Evolutionary conservation across 495 filamentous ascomycete species (phyloP).

Genomic region (Coniosporium apollinis): DNA sequence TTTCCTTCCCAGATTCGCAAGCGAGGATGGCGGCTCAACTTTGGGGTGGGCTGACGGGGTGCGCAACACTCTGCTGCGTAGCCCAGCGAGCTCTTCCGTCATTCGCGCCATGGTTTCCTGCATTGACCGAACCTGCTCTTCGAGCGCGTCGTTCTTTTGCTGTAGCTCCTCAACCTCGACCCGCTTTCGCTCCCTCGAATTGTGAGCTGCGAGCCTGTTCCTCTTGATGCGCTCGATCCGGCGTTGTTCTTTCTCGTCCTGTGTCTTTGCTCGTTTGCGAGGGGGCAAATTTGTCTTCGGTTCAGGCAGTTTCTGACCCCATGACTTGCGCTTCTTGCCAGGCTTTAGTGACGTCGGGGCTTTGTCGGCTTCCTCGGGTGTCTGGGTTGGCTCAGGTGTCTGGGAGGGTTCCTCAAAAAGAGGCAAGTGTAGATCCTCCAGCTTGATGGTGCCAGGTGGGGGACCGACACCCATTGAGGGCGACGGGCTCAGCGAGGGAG

Average conservation of each 20-base stretch:
- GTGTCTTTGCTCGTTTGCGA: conserved; percentile 94
- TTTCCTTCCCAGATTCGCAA: too few relatives aligned
- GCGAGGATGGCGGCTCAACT: too few relatives aligned
- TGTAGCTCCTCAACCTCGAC: conserved; percentile 84
- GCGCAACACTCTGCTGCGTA: too few relatives aligned
- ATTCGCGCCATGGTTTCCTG: too few relatives aligned
- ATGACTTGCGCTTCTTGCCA: conserved; percentile 93
- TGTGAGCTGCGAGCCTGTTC: conserved; percentile 90
- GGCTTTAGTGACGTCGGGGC: conserved; percentile 31
- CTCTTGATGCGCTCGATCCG: conserved; percentile 92
- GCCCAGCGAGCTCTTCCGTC: too few relatives aligned
- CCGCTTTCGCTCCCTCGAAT: conserved; percentile 87
- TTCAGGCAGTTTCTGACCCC: conserved; percentile 92
- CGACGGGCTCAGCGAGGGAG: too few relatives aligned
- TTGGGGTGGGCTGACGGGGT: too few relatives aligned
- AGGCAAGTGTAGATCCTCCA: conserved; percentile 1
- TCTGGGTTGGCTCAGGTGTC: background rate
- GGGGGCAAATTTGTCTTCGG: conserved; percentile 95
- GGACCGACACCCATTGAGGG: too few relatives aligned
- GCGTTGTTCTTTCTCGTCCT: conserved; percentile 92
- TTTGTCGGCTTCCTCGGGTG: background rate
- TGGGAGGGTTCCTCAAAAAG: background rate
- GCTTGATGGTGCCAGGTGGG: conserved; percentile 18
- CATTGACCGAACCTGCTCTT: conserved; percentile 34
- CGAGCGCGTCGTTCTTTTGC: conserved; percentile 49